Percentiles rank a stretch among this genome's conserved stretches.
Conservation (phyloP, 1,284 basidiomycete species). For the Leccinum solheimii region DNA sequence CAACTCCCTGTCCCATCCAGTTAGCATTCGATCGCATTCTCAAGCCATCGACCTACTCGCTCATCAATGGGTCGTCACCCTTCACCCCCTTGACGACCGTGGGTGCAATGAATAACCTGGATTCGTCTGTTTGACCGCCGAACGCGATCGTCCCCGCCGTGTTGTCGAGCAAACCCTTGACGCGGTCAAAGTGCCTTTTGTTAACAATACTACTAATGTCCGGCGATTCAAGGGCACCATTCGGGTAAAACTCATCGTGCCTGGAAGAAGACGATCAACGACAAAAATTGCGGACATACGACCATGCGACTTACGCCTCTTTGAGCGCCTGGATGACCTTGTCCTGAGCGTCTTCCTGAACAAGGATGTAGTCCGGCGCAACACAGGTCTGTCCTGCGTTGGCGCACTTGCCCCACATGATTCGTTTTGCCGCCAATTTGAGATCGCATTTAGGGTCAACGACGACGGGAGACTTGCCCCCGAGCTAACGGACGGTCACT, state of each 20-base stretch:
- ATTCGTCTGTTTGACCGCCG: conserved; percentile 68
- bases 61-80: conserved; percentile 69
- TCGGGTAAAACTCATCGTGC: conserved; percentile 53
- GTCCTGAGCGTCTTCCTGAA: conserved; percentile 63
- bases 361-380: conserved; percentile 83
- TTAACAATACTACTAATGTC: conserved; percentile 54
- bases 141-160: conserved; percentile 73
- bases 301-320: conserved; percentile 48
- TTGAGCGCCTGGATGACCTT: conserved; percentile 62
- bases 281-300: not conserved
- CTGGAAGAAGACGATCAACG: conserved; percentile 32
- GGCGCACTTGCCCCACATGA: conserved; percentile 79
- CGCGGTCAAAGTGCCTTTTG: conserved; percentile 55
- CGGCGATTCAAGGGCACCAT: conserved; percentile 45
- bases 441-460: conserved; percentile 71
- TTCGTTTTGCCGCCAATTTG: conserved; percentile 55
- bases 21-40: conserved; percentile 8
- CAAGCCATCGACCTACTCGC: conserved; percentile 52
- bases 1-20: conserved; percentile 48
- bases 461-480: conserved; percentile 78
- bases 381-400: conserved; percentile 76
- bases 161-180: conserved; percentile 62
- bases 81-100: conserved; percentile 67
- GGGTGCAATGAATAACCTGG: conserved; percentile 61
- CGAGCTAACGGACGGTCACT: conserved; percentile 29